Evolutionary conservation across 768 basidiomycete genomes (phyloP).

Genomic region (Boletus insuetus): DNA sequence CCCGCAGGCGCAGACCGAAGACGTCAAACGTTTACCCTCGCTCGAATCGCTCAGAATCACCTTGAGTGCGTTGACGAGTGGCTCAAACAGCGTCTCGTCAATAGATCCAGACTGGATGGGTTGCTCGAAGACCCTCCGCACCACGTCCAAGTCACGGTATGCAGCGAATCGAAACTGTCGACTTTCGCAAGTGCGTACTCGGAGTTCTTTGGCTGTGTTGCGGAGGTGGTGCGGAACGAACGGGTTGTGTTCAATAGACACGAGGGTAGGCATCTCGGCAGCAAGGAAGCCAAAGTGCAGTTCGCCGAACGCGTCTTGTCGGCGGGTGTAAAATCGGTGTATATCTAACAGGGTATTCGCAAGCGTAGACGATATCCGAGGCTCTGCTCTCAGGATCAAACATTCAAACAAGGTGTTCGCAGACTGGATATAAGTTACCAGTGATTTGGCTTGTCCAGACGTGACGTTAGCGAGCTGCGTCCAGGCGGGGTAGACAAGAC

Average conservation of each 20-base stretch:
- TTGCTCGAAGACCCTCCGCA: conserved; percentile 66
- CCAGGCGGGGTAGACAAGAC: conserved; percentile 82
- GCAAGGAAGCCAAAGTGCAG: conserved; percentile 65
- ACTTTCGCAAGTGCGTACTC: conserved; percentile 57
- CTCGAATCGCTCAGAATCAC: conserved; percentile 62
- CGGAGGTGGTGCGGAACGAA: conserved; percentile 51
- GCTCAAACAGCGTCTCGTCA: conserved; percentile 54
- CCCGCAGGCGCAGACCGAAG: background rate
- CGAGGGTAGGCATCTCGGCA: conserved; percentile 62
- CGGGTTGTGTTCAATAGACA: conserved; percentile 64
- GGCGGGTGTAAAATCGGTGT: conserved; percentile 67
- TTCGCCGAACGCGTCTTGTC: conserved; percentile 64
- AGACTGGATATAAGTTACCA: conserved; percentile 54
- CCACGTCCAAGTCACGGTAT: conserved; percentile 70
- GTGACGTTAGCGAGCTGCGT: conserved; percentile 45
- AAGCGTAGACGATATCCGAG: conserved; percentile 34
- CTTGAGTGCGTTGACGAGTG: conserved; percentile 63
- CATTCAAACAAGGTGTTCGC: conserved; percentile 62
- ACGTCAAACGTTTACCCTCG: conserved; percentile 42
- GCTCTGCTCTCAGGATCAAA: conserved; percentile 56
- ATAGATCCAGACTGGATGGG: conserved; percentile 49
- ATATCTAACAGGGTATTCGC: conserved; percentile 58
- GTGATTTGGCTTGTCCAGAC: conserved; percentile 37
- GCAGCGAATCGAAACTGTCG: conserved; percentile 73
- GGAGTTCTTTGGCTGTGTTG: conserved; percentile 47